Evolutionary conservation across 208 protist species (phyloP), one percentile per base, ranked within the genome.

Genomic region (Zelonia costaricensis): DNA sequence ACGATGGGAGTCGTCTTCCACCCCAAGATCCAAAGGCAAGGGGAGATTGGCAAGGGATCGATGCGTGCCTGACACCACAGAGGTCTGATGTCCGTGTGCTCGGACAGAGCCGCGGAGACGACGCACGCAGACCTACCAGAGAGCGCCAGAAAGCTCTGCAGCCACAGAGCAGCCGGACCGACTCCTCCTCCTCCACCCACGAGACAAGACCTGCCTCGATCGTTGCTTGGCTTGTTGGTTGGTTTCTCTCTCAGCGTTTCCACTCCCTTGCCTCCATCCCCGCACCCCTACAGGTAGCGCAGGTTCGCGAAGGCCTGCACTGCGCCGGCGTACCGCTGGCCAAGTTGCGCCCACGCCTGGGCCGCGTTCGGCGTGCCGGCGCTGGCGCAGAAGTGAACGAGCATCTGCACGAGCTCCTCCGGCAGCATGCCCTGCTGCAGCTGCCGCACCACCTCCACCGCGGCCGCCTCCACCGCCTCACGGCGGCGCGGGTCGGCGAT

Each of bases 221-320:
- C 25, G 5, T 4, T n/a, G 3, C 16, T 16, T 9, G n/a, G n/a
- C n/a, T n/a, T n/a, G n/a, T n/a, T n/a, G n/a, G n/a, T n/a, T n/a
- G n/a, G n/a, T n/a, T n/a, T 15, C 36, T 58, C 33, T 28, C 52
- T 58, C 38, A 27, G 5, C 43, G 5, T 45, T 43, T 53, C 4
- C 47, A 23, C 15, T 15, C 22, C 9, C 48, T 33, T 8, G 6
- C 28, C 7, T 25, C 46, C 40, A 7, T 59, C 53, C 36, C 3
- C 7, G 7, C 4, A 7, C 6, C n/a, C n/a, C n/a, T n/a, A 88
- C 56, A 92, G 38, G 55, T 84, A 92, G 38, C 77, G 76, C 42
- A 88, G 64, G 39, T 85, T 82, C 27, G 67, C 39, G 64, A 85
- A 86, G 4, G 46, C 56, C 51, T 86, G 81, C 20, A 88, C 61